Conservation (phyloP, 257 asterid genomes). For the Verbascum thapsus region DNA sequence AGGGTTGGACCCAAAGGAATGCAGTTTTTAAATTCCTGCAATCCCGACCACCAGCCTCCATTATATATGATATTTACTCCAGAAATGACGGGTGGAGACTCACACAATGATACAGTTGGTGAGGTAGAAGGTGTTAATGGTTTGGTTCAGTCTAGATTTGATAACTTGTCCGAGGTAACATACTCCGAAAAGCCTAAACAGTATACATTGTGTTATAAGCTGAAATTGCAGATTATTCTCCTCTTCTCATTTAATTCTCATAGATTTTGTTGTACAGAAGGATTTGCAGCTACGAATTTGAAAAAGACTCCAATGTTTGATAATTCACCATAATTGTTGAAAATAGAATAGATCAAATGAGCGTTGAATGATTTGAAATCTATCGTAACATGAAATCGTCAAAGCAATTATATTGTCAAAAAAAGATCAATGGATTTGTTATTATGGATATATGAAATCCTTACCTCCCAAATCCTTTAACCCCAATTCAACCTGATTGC, state of each 20-base stretch:
- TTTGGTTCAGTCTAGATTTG: conserved; percentile 41
- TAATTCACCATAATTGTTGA: too few relatives aligned
- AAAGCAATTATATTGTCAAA: too few relatives aligned
- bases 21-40: conserved; percentile 74
- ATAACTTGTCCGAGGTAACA: conserved; percentile 63
- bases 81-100: conserved; percentile 58
- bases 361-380: too few relatives aligned
- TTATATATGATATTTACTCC: conserved; percentile 59
- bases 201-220: conserved; percentile 12
- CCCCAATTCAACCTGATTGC: neutral
- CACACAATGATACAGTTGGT: conserved; percentile 42
- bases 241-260: conserved; percentile 6
- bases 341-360: too few relatives aligned
- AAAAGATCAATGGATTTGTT: too few relatives aligned
- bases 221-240: neutral
- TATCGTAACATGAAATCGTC: too few relatives aligned
- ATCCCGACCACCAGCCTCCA: conserved; percentile 92
- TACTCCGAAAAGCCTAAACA: conserved; percentile 11
- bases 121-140: conserved; percentile 39
- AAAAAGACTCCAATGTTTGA: too few relatives aligned
- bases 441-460: too few relatives aligned
- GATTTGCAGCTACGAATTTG: too few relatives aligned
- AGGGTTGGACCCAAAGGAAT: conserved; percentile 82
- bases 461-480: too few relatives aligned
- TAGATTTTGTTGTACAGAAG: too few relatives aligned